Percentiles rank a stretch among this genome's conserved stretches.
Evolutionary conservation across 176 grass and related monocot genomes (phyloP).

Genomic region (Oryza australiensis): DNA sequence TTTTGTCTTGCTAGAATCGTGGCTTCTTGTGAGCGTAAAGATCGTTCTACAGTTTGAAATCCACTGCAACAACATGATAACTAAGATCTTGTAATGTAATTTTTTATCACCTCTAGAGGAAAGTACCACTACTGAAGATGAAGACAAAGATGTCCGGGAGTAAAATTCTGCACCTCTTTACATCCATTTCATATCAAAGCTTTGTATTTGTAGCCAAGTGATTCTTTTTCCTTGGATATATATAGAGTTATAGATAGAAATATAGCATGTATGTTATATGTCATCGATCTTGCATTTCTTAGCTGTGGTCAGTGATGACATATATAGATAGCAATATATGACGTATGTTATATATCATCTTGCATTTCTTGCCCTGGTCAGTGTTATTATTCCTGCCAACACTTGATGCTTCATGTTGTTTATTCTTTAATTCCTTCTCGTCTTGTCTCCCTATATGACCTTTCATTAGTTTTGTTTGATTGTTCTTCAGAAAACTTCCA

Average conservation of each 20-base stretch:
- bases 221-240: neutral
- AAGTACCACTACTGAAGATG: neutral
- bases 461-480: neutral
- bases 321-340: too few species aligned
- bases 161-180: neutral
- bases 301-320: too few species aligned
- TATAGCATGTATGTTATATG: neutral
- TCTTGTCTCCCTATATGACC: neutral
- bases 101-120: neutral
- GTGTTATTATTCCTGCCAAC: neutral
- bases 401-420: neutral
- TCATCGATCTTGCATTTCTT: too few species aligned
- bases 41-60: neutral
- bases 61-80: neutral
- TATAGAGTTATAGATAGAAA: neutral
- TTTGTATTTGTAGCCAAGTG: slow-evolving; percentile 6
- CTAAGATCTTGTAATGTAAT: neutral
- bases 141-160: neutral
- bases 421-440: neutral
- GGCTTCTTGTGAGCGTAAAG: neutral
- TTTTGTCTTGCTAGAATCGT: neutral
- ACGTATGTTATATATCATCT: too few species aligned
- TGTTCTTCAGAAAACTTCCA: slow-evolving; percentile 37
- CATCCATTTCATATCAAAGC: neutral
- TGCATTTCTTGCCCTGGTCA: neutral